Evolutionary conservation across 2,329 filamentous ascomycete species (phyloP), one percentile per base, ranked within the genome.

Genomic region (Xenosphaeropsis pyriputrescens): DNA sequence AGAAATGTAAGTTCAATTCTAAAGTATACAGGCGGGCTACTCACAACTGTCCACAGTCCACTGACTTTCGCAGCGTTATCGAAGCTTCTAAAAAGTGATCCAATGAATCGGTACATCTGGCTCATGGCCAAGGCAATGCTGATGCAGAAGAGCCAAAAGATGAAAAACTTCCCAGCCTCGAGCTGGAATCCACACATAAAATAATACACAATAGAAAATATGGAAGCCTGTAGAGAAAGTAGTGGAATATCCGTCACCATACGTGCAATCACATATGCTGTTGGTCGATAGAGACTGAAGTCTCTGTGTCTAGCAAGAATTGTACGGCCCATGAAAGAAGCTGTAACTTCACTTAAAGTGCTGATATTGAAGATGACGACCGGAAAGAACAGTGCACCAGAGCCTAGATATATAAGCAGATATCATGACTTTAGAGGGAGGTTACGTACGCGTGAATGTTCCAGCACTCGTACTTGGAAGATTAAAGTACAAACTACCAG

Each of bases 191-290:
- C 68, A 12, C 65, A 65, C 71, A 78, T 75, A 44, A 75, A 79
- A 55, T 78, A 79, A 1, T 73, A 43, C 0, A 74, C 60, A 0
- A 80, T 4, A 4, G 64, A 59, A 43, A 79, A 80, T 1, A 72
- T 61, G 46, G 91, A 67, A 1, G 72, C 61, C 50, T 86, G 86
- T 15, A 58, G 18, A 8, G 91, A 57, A 57, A 86, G 91, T 58
- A 85, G 85, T 0, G 85, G 85, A 60, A 91, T 61, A 47, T 93
- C 86, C 44, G 72, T 79, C 29, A 93, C 58, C 79, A 91, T 89
- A 12, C 81, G 89, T 0, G 85, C 74, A 35, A 86, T 16, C 6
- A 37, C 35, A 18, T 54, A 53, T 6, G 55, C 55, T 0, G 50
- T 50, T 1, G 56, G 53, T 7, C 53, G 46, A 33, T 57, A 53